Conservation (phyloP, 805 yeast species). For the Candida oleophila region DNA sequence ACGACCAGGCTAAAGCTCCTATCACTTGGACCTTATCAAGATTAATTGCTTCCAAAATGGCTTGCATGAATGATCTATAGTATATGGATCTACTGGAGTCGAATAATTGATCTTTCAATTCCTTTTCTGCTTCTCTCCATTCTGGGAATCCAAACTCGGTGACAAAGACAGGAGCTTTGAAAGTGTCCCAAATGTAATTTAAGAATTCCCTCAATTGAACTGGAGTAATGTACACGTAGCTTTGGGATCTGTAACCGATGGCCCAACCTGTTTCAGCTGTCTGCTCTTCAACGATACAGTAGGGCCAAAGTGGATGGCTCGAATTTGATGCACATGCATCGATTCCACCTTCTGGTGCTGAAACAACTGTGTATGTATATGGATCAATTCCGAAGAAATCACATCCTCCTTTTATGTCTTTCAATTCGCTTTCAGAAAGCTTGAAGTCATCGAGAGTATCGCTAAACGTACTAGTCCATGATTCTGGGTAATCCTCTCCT, state of each 20-base stretch:
- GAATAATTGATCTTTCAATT: slow-evolving; percentile 21
- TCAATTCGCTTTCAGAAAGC: slow-evolving; percentile 24
- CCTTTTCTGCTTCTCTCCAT: slow-evolving; percentile 27
- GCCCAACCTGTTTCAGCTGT: slow-evolving; percentile 17
- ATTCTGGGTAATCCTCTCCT: slow-evolving; percentile 27
- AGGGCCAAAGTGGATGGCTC: slow-evolving; percentile 22
- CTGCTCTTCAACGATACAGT: slow-evolving; percentile 18
- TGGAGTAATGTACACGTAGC: slow-evolving; percentile 21
- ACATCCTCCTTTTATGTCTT: slow-evolving; percentile 18
- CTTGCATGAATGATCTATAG: slow-evolving; percentile 25
- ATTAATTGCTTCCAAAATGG: slow-evolving; percentile 20
- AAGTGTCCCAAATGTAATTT: slow-evolving; percentile 23
- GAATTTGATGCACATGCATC: slow-evolving; percentile 21
- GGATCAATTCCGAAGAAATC: slow-evolving; percentile 35
- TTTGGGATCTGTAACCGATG: slow-evolving; percentile 19
- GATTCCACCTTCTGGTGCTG: slow-evolving; percentile 20
- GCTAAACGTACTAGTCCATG: slow-evolving; percentile 17
- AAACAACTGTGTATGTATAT: slow-evolving; percentile 21
- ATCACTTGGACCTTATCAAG: slow-evolving; percentile 24
- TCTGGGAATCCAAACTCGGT: slow-evolving; percentile 36
- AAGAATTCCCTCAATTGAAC: slow-evolving; percentile 22
- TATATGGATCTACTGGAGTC: slow-evolving; percentile 29
- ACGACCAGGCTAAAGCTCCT: slow-evolving; percentile 34
- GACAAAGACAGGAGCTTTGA: slow-evolving; percentile 23
- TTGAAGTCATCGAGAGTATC: slow-evolving; percentile 8